Conservation (phyloP, 1,139 yeast genomes). For the Debaryomyces subglobosus region DNA sequence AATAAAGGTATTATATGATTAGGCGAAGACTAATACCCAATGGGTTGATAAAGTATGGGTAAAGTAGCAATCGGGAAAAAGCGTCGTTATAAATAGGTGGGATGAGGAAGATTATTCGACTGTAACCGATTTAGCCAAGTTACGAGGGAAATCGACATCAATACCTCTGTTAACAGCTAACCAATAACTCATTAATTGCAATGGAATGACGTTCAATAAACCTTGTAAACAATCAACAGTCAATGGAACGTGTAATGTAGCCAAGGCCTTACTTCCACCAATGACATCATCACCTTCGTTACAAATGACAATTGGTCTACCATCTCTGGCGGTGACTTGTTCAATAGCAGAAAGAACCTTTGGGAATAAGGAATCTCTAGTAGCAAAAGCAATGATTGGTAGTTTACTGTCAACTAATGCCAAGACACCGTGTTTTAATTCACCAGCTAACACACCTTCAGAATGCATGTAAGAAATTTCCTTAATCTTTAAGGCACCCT, state of each 20-base stretch:
- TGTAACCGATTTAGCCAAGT: constrained; percentile 97
- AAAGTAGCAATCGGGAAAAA: neutral
- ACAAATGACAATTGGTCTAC: constrained; percentile 92
- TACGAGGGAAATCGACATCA: constrained; percentile 98
- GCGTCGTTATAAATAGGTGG: neutral
- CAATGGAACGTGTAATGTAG: constrained; percentile 85
- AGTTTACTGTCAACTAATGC: constrained; percentile 93
- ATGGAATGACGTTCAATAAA: constrained; percentile 87
- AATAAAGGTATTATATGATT: neutral
- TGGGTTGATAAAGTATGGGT: neutral
- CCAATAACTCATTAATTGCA: constrained; percentile 97
- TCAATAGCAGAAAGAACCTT: constrained; percentile 95
- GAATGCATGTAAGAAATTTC: constrained; percentile 99
- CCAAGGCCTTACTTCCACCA: constrained; percentile 57
- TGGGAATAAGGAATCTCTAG: constrained; percentile 96
- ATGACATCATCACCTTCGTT: constrained; percentile 80
- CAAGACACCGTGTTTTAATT: constrained; percentile 96
- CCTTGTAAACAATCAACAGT: constrained; percentile 99
- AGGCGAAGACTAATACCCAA: neutral
- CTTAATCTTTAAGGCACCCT: constrained; percentile 97
- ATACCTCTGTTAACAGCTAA: constrained; percentile 93
- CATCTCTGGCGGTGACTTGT: constrained; percentile 96
- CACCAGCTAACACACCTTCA: constrained; percentile 99
- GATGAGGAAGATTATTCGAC: constrained; percentile 63
- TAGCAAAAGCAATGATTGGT: constrained; percentile 95